These are phyloP conservation scores for Inga oerstediana DNA, from an alignment of 306 rosid species.

Conservation along the genomic window DNA sequence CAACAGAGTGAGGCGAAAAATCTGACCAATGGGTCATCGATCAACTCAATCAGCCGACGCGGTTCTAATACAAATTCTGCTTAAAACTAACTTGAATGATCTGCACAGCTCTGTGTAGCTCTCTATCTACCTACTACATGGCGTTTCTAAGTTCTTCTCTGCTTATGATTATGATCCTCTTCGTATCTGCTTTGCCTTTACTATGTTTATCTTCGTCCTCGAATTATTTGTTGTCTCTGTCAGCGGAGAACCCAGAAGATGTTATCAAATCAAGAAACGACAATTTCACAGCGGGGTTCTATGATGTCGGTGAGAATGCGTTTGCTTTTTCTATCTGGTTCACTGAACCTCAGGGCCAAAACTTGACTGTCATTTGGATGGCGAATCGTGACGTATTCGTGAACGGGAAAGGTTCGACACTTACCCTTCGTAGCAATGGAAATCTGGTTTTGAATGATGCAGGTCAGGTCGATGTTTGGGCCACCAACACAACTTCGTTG, in stretches of 20 bases:
- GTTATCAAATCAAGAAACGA: slow-evolving; percentile 29
- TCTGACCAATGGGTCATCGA: background rate
- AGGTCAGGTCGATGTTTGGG: slow-evolving; percentile 30
- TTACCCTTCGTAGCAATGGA: slow-evolving; percentile 38
- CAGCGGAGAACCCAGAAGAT: slow-evolving; percentile 26
- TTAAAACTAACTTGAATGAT: background rate
- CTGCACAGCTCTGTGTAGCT: background rate
- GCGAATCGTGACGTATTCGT: slow-evolving; percentile 43
- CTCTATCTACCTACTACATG: background rate
- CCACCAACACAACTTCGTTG: slow-evolving; percentile 26
- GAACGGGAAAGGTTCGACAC: slow-evolving; percentile 40
- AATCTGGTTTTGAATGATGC: slow-evolving; percentile 39
- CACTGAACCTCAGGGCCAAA: slow-evolving; percentile 3
- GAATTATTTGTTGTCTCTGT: slow-evolving; percentile 24
- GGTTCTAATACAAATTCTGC: background rate
- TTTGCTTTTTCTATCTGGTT: slow-evolving; percentile 52
- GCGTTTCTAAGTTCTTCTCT: background rate
- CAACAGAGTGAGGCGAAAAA: background rate
- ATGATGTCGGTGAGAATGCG: slow-evolving; percentile 37
- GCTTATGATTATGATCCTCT: background rate
- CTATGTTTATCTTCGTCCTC: background rate
- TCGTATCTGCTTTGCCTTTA: background rate
- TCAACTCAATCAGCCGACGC: background rate
- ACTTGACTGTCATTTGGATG: slow-evolving; percentile 36
- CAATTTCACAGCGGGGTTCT: slow-evolving; percentile 42